These are phyloP conservation scores for Trametes punicea DNA, from an alignment of 768 basidiomycete genomes.

Conservation along the genomic window DNA sequence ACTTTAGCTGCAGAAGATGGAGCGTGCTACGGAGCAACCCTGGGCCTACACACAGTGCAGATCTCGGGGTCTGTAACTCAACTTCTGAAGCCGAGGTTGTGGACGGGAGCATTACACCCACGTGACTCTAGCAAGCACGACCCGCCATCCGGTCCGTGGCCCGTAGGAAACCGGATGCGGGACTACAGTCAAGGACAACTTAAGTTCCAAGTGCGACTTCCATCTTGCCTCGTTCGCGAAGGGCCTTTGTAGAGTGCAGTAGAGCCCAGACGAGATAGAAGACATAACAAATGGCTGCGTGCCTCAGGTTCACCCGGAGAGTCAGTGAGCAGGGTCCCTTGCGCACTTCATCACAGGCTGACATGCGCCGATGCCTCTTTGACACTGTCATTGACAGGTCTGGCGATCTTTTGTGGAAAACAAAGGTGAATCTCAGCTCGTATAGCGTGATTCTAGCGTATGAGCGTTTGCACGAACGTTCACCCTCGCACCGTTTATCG, in stretches of 20 bases:
- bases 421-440: slow-evolving; percentile 45
- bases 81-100: too few species aligned
- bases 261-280: not conserved
- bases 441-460: not conserved
- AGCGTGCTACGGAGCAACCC: not conserved
- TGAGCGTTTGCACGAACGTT: not conserved
- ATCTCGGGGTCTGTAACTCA: too few species aligned
- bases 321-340: slow-evolving; percentile 33
- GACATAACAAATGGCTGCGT: slow-evolving; percentile 56
- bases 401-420: slow-evolving; percentile 80
- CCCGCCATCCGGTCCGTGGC: not conserved
- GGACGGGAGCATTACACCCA: too few species aligned
- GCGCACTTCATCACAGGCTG: not conserved
- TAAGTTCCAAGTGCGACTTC: not conserved
- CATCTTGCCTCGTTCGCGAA: not conserved
- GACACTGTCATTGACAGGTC: slow-evolving; percentile 43
- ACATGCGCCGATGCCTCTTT: too few species aligned
- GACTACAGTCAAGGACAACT: not conserved
- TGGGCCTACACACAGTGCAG: too few species aligned
- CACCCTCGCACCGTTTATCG: slow-evolving; percentile 6
- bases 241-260: too few species aligned
- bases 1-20: not conserved
- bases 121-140: not conserved
- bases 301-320: slow-evolving; percentile 64
- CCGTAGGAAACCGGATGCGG: not conserved